These are phyloP conservation scores for Pythium periplocum DNA, from an alignment of 352 stramenopile genomes.

Conservation along the genomic window DNA sequence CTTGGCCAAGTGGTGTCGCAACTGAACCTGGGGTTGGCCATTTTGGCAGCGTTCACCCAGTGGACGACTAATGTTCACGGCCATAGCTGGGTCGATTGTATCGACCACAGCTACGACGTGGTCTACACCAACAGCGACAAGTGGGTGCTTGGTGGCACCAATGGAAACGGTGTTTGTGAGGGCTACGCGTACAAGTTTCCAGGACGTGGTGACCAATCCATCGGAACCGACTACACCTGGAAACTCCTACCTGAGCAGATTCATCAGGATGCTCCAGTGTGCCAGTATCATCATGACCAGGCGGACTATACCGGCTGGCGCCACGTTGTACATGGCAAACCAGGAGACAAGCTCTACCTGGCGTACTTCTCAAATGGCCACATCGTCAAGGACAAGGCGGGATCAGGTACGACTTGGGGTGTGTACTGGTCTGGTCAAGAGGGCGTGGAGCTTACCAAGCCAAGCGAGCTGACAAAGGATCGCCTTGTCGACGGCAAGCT, in stretches of 20 bases:
- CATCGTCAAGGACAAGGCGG: conserved; percentile 21
- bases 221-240: conserved; percentile 21
- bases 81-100: conserved; percentile 32
- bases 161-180: conserved; percentile 27
- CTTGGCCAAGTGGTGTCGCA: too few relatives aligned
- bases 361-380: conserved; percentile 23
- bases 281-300: conserved; percentile 16
- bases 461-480: conserved; percentile 22
- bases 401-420: conserved; percentile 16
- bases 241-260: conserved; percentile 18
- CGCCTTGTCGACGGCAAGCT: conserved; percentile 20
- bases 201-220: conserved; percentile 15
- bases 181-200: conserved; percentile 33
- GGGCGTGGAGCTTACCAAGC: conserved; percentile 19
- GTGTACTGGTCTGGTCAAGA: conserved; percentile 28
- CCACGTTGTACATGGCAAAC: conserved; percentile 14
- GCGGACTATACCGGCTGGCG: conserved; percentile 20
- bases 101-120: conserved; percentile 26
- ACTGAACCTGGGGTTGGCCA: too few relatives aligned
- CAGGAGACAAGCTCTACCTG: conserved; percentile 23
- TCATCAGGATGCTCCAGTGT: conserved; percentile 8
- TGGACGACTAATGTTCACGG: background rate
- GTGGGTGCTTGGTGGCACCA: conserved; percentile 20
- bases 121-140: conserved; percentile 26
- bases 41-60: too few relatives aligned